These are phyloP conservation scores for Neurospora pannonica DNA, from an alignment of 495 filamentous ascomycete species.

Conservation along the genomic window DNA sequence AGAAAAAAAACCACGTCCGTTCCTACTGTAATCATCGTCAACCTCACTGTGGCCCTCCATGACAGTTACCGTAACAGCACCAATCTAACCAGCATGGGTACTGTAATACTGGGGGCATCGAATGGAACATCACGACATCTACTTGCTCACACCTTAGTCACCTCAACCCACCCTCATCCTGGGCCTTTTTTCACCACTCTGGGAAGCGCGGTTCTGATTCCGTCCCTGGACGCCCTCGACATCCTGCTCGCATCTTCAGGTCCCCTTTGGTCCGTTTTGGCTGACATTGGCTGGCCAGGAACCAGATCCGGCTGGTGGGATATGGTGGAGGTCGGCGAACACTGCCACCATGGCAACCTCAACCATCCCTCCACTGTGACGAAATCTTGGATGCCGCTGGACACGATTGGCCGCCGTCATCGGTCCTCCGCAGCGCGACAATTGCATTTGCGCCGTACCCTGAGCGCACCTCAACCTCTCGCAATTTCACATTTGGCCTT, in stretches of 20 bases:
- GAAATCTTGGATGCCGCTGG: not conserved
- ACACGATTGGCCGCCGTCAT: not conserved
- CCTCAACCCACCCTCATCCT: not conserved
- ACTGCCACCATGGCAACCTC: not conserved
- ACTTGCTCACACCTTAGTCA: not conserved
- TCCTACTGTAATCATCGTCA: not conserved
- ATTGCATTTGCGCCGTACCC: not conserved
- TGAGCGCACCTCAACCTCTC: not conserved
- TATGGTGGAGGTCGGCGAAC: conserved; percentile 6
- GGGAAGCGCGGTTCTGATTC: not conserved
- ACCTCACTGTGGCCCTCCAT: not conserved
- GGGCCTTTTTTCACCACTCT: not conserved
- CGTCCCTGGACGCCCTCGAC: not conserved
- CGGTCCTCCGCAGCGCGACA: not conserved
- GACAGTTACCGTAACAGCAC: not conserved
- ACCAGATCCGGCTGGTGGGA: not conserved
- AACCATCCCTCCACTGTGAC: not conserved
- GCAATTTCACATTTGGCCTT: not conserved
- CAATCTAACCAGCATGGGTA: not conserved
- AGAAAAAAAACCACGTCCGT: not conserved
- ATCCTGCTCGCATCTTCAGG: not conserved
- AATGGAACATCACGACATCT: not conserved
- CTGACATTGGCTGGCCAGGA: not conserved
- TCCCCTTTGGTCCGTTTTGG: not conserved
- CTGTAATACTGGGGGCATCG: not conserved